These are phyloP conservation scores for Boletus semigastroideus DNA, from an alignment of 1,284 basidiomycete species.

Conservation along the genomic window DNA sequence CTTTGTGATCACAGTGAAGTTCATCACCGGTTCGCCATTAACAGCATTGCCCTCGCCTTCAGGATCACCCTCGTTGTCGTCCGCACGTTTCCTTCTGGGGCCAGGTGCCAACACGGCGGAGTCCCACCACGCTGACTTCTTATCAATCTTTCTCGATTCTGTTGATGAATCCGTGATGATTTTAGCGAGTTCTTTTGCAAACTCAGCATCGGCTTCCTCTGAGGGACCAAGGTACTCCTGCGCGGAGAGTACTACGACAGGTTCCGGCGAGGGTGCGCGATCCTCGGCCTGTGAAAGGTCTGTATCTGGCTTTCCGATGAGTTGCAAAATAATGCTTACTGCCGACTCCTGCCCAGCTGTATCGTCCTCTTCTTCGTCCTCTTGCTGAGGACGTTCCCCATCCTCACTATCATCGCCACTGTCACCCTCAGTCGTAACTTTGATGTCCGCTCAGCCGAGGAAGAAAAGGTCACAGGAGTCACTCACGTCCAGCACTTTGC, in stretches of 20 bases:
- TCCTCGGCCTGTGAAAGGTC: conserved; percentile 51
- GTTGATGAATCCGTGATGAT: conserved; percentile 87
- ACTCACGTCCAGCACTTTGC: conserved; percentile 58
- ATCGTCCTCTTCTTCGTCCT: conserved; percentile 57
- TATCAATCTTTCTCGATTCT: conserved; percentile 81
- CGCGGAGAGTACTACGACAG: conserved; percentile 65
- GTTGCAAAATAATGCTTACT: conserved; percentile 38
- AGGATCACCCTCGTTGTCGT: conserved; percentile 53
- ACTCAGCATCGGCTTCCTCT: conserved; percentile 90
- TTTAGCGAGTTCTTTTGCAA: conserved; percentile 94
- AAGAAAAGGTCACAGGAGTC: neutral
- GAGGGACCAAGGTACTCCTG: conserved; percentile 74
- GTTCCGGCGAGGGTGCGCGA: conserved; percentile 74
- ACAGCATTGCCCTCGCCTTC: conserved; percentile 38
- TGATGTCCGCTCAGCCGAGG: conserved; percentile 7
- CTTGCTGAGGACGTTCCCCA: conserved; percentile 51
- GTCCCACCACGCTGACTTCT: conserved; percentile 85
- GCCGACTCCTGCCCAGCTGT: conserved; percentile 46
- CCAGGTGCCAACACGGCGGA: conserved; percentile 73
- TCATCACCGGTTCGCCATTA: conserved; percentile 65
- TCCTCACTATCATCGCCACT: conserved; percentile 74
- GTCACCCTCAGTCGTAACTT: conserved; percentile 53
- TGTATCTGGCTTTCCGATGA: neutral
- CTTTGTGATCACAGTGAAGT: conserved; percentile 92
- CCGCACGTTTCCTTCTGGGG: conserved; percentile 57